Conservation (phyloP, 2,329 filamentous ascomycete species). For the Gyromitra esculenta region DNA sequence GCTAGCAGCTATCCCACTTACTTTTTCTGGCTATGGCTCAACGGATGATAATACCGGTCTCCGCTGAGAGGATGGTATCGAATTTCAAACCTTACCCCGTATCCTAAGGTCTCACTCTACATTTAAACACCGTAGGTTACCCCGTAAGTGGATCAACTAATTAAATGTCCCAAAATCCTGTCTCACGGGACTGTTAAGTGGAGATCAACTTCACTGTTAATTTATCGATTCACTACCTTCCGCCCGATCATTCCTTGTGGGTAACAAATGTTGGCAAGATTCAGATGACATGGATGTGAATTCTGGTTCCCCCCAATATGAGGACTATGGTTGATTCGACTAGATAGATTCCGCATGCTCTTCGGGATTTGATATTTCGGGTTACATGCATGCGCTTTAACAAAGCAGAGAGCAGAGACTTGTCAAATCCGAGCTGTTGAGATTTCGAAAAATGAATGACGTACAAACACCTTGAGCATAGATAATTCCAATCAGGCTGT, state of each 20-base stretch:
- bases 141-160: conserved; percentile 1
- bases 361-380: conserved; percentile 16
- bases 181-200: conserved; percentile 17
- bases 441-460: conserved; percentile 14
- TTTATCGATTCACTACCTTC: conserved; percentile 25
- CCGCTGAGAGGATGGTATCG: neutral
- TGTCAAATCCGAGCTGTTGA: conserved; percentile 9
- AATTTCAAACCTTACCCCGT: neutral
- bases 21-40: conserved; percentile 14
- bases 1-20: conserved; percentile 7
- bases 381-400: conserved; percentile 22
- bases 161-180: conserved; percentile 12
- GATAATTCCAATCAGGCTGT: conserved; percentile 1
- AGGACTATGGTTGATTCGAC: conserved; percentile 10
- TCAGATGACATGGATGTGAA: conserved; percentile 12
- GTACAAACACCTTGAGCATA: neutral
- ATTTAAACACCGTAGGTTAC: neutral
- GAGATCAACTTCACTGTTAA: conserved; percentile 9
- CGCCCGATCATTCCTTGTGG: conserved; percentile 19
- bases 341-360: conserved; percentile 4
- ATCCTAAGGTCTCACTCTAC: neutral
- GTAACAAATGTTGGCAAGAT: conserved; percentile 14
- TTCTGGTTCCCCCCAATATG: conserved; percentile 15
- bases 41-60: conserved; percentile 11
- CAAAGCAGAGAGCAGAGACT: neutral